Evolutionary conservation across 371 early-diverging fungal genomes (phyloP).

Genomic region (Mucor piriformis): DNA sequence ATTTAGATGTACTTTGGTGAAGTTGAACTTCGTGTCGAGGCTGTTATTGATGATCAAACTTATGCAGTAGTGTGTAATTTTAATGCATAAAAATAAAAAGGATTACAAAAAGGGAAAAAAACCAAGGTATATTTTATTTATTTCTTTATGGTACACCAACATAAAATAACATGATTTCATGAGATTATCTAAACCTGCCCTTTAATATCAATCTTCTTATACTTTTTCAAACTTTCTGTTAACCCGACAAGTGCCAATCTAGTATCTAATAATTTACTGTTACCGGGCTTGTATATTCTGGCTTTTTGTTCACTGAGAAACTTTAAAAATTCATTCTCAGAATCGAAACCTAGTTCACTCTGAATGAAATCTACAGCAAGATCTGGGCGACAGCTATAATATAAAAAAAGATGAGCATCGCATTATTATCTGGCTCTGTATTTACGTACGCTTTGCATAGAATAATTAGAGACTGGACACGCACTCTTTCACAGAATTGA

Average conservation of each 20-base stretch:
- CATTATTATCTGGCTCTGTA: neutral
- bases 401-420: neutral
- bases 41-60: constrained; percentile 56
- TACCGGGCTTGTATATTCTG: constrained; percentile 11
- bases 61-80: constrained; percentile 48
- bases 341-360: constrained; percentile 56
- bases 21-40: constrained; percentile 63
- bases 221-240: constrained; percentile 60
- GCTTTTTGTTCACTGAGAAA: constrained; percentile 51
- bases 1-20: constrained; percentile 65
- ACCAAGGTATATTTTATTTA: no score
- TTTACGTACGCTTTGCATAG: constrained; percentile 71
- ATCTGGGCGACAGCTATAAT: constrained; percentile 35
- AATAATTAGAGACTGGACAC: constrained; percentile 68
- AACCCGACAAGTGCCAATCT: constrained; percentile 55
- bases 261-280: constrained; percentile 48
- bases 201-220: constrained; percentile 77
- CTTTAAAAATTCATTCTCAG: constrained; percentile 38
- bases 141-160: no score
- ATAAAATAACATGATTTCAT: no score
- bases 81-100: constrained; percentile 17
- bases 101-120: neutral
- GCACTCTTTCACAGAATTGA: constrained; percentile 85
- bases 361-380: constrained; percentile 47
- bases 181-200: constrained; percentile 40